phyloP scores from a whole-genome alignment of 2,329 filamentous ascomycete genomes.

The Diaporthe australafricana region DNA sequence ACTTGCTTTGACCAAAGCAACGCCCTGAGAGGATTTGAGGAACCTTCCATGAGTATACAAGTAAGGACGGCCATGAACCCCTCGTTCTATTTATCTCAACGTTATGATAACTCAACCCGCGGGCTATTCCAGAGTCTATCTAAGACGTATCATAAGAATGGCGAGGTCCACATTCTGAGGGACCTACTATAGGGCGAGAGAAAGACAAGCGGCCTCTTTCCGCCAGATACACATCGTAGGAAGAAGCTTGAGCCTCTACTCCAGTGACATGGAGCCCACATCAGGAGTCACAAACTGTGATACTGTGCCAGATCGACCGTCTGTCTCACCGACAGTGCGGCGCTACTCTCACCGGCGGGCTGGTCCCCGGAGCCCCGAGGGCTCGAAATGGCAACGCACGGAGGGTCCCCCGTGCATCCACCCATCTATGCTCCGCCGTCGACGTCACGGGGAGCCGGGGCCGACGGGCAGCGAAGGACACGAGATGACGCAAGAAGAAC shows the following conservation, averaged over 20 bases:
- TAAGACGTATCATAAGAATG: no score
- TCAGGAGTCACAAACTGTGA: no score
- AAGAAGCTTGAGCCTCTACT: neutral
- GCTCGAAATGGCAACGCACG: neutral
- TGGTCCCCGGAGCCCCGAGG: no score
- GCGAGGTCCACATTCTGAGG: no score
- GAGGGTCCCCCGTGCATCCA: neutral
- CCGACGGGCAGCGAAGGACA: neutral
- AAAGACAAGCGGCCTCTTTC: neutral
- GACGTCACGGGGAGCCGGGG: neutral
- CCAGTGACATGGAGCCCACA: neutral
- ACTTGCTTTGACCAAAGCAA: no score
- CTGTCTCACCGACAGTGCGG: neutral
- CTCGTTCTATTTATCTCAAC: no score
- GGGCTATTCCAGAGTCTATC: no score
- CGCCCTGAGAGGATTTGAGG: no score
- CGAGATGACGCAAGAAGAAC: conserved; percentile 10
- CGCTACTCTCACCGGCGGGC: neutral
- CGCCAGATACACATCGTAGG: neutral
- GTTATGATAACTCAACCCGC: no score
- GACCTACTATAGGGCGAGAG: neutral
- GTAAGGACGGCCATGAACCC: no score
- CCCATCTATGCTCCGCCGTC: neutral
- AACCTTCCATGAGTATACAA: no score
- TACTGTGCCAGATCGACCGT: neutral